phyloP scores from a whole-genome alignment of 2,329 filamentous ascomycete species.

The Mycogone perniciosa region DNA sequence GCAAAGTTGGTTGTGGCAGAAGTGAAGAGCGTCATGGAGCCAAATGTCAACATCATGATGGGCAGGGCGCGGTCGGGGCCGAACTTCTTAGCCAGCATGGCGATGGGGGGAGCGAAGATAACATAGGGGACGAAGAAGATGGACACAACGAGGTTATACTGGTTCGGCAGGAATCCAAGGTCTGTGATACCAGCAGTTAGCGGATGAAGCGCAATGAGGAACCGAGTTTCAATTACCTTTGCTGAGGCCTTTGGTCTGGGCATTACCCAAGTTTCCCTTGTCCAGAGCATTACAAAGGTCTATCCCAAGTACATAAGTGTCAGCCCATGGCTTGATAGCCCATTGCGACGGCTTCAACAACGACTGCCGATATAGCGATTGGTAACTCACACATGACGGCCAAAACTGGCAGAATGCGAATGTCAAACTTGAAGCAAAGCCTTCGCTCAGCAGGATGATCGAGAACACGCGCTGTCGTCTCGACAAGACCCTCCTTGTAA shows the following conservation, averaged over 20 bases:
- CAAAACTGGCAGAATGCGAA: slow-evolving; percentile 46
- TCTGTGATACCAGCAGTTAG: slow-evolving; percentile 23
- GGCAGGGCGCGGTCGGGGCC: slow-evolving; percentile 62
- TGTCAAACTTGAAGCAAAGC: slow-evolving; percentile 49
- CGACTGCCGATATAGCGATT: not conserved
- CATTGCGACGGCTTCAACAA: not conserved
- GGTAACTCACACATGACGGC: slow-evolving; percentile 43
- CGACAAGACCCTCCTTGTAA: slow-evolving; percentile 10
- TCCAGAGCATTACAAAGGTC: slow-evolving; percentile 45
- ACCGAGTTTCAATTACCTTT: slow-evolving; percentile 19
- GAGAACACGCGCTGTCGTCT: slow-evolving; percentile 25
- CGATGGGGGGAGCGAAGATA: slow-evolving; percentile 53
- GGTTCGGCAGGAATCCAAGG: slow-evolving; percentile 47
- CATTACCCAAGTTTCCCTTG: slow-evolving; percentile 41
- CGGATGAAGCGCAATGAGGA: not conserved
- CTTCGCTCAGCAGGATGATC: slow-evolving; percentile 41
- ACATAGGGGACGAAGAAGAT: slow-evolving; percentile 76
- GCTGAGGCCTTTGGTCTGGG: slow-evolving; percentile 46
- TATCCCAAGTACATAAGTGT: slow-evolving; percentile 10
- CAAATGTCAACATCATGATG: slow-evolving; percentile 65
- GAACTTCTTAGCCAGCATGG: slow-evolving; percentile 64
- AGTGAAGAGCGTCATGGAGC: slow-evolving; percentile 57
- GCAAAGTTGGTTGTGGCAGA: slow-evolving; percentile 45
- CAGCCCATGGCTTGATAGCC: not conserved
- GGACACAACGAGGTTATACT: slow-evolving; percentile 65